Conservation (phyloP, 148 eudicot genomes). For the Euryodendron excelsum region DNA sequence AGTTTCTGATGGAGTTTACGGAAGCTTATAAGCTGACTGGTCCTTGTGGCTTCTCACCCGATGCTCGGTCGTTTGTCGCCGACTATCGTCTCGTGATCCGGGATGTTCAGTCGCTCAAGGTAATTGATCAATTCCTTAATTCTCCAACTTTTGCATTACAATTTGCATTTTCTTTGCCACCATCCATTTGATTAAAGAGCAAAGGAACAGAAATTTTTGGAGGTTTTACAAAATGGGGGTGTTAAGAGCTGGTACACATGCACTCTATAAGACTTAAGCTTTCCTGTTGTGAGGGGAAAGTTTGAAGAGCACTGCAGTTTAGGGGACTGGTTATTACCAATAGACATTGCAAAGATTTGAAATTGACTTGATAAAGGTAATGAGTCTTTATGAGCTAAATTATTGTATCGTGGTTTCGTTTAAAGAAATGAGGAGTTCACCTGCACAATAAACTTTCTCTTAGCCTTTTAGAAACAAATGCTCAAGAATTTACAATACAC, state of each 20-base stretch:
- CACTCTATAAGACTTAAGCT: no score
- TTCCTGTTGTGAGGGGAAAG: not conserved
- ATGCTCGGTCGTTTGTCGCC: constrained; percentile 66
- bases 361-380: not conserved
- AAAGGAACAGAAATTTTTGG: not conserved
- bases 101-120: constrained; percentile 80
- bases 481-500: not conserved
- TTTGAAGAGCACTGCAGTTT: not conserved
- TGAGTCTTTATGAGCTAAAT: not conserved
- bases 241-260: no score
- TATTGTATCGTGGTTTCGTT: not conserved
- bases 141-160: not conserved
- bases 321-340: not conserved
- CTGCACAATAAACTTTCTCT: not conserved
- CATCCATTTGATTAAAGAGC: not conserved
- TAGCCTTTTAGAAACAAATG: not conserved
- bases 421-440: no score
- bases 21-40: constrained; percentile 87
- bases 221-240: no score
- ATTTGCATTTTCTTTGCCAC: not conserved
- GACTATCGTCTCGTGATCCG: constrained; percentile 96
- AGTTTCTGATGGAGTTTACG: constrained; percentile 69
- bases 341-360: not conserved
- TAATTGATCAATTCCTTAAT: constrained; percentile 10
- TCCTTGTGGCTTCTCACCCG: constrained; percentile 82